phyloP scores from a whole-genome alignment of 495 filamentous ascomycete genomes.

The Oidiodendron maius region DNA sequence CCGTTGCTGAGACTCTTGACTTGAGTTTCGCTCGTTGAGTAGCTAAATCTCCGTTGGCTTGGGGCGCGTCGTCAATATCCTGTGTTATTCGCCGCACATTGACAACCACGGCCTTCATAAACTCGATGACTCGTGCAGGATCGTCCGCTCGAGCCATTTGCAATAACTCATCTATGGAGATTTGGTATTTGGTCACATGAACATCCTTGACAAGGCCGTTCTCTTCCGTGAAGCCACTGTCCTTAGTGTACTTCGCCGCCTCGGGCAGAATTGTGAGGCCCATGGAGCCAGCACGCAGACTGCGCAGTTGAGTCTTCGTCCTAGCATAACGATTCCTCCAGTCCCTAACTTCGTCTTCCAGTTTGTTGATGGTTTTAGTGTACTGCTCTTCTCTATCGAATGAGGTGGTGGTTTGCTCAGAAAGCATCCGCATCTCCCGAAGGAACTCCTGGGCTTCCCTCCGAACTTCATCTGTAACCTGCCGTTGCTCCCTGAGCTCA shows the following conservation, averaged over 20 bases:
- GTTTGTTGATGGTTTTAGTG: conserved; percentile 59
- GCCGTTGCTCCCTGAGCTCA: conserved; percentile 66
- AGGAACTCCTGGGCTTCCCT: conserved; percentile 79
- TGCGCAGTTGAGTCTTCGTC: conserved; percentile 78
- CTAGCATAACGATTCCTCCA: conserved; percentile 88
- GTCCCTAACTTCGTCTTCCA: conserved; percentile 76
- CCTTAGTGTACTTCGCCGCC: conserved; percentile 53
- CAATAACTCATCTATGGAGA: conserved; percentile 90
- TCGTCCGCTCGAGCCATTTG: conserved; percentile 66
- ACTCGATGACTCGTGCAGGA: conserved; percentile 63
- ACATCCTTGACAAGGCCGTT: conserved; percentile 82
- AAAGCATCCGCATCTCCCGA: conserved; percentile 81
- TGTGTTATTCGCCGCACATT: conserved; percentile 75
- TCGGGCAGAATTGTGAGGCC: conserved; percentile 65
- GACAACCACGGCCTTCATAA: conserved; percentile 76
- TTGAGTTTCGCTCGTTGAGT: conserved; percentile 63
- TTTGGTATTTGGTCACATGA: conserved; percentile 91
- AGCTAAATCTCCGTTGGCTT: conserved; percentile 37
- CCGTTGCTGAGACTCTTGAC: conserved; percentile 74
- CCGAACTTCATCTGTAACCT: conserved; percentile 84
- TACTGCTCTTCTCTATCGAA: conserved; percentile 79
- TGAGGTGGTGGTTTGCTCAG: conserved; percentile 68
- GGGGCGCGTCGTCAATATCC: conserved; percentile 58
- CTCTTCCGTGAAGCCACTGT: conserved; percentile 63
- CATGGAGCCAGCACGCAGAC: conserved; percentile 71